These are phyloP conservation scores for Podila minutissima DNA, from an alignment of 192 early-diverging fungal species.

Conservation along the genomic window DNA sequence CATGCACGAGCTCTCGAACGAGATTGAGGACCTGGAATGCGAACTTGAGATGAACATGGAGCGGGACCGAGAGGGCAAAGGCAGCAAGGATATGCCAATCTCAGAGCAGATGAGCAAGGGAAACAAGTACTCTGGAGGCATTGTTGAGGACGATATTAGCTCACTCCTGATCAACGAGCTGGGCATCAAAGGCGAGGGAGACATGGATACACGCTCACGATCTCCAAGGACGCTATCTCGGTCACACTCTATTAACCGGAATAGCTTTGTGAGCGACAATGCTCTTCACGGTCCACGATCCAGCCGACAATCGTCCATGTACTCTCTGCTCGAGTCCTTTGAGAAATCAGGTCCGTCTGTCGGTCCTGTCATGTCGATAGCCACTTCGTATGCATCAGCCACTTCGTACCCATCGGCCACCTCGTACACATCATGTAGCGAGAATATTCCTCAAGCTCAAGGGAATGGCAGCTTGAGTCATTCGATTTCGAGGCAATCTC, in stretches of 20 bases:
- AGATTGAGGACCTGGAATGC: constrained; percentile 33
- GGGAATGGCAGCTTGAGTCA: background rate
- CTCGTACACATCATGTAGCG: background rate
- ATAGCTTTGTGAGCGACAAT: constrained; percentile 28
- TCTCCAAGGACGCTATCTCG: background rate
- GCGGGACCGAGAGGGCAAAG: background rate
- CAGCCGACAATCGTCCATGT: constrained; percentile 4
- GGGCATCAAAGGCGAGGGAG: constrained; percentile 28
- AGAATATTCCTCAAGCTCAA: background rate
- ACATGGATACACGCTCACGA: background rate
- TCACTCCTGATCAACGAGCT: constrained; percentile 22
- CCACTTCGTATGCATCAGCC: background rate
- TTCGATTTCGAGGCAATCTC: background rate
- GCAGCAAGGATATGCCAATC: background rate
- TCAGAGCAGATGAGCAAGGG: background rate
- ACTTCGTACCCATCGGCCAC: background rate
- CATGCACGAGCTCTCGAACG: constrained; percentile 48
- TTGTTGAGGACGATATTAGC: background rate
- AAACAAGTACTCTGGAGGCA: background rate
- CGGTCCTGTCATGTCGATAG: constrained; percentile 8
- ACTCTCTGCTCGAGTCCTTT: constrained; percentile 11
- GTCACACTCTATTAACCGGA: constrained; percentile 12
- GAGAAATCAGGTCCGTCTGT: background rate
- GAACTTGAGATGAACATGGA: constrained; percentile 20
- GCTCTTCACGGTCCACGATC: constrained; percentile 6